A percentile compares a stretch with the other conserved stretches of the same genome.
phyloP scores from a whole-genome alignment of 2,329 filamentous ascomycete species.

The Didymella glomerata region DNA sequence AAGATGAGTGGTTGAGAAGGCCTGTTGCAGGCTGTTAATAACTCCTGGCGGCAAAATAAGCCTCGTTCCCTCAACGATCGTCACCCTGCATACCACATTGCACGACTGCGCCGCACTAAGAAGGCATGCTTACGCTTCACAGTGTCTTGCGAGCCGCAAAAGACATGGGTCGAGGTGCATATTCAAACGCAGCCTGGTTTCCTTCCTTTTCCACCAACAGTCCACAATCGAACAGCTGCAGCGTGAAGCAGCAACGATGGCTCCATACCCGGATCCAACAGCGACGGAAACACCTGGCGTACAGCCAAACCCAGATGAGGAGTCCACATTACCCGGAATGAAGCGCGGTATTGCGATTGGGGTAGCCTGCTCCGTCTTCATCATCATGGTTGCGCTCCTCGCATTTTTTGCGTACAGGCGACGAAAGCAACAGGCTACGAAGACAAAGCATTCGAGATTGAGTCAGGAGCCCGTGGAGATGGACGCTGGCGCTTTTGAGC shows the following conservation, averaged over 20 bases:
- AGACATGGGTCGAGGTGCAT: conserved; percentile 3
- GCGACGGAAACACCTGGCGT: conserved; percentile 2
- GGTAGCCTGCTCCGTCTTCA: conserved; percentile 33
- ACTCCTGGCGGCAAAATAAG: conserved; percentile 25
- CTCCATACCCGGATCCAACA: conserved; percentile 15
- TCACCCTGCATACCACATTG: conserved; percentile 19
- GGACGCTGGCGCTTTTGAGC: conserved; percentile 14
- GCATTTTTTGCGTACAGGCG: conserved; percentile 34
- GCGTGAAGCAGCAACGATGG: conserved; percentile 14
- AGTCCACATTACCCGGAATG: conserved; percentile 38
- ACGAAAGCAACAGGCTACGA: conserved; percentile 25
- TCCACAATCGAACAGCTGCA: background rate
- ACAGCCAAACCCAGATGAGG: background rate
- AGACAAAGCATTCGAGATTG: conserved; percentile 12
- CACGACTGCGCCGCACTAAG: conserved; percentile 24
- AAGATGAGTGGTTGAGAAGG: conserved; percentile 15
- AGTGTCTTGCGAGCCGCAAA: conserved; percentile 15
- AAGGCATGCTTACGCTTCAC: conserved; percentile 13
- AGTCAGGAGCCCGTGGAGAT: conserved; percentile 19
- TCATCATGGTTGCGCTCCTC: conserved; percentile 35
- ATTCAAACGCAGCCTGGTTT: conserved; percentile 1
- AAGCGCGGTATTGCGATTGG: conserved; percentile 44
- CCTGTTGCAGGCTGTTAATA: conserved; percentile 21
- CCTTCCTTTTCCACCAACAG: background rate
- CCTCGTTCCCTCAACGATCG: conserved; percentile 22